Conservation (phyloP, 1,284 basidiomycete genomes). For the Caloboletus firmus region DNA sequence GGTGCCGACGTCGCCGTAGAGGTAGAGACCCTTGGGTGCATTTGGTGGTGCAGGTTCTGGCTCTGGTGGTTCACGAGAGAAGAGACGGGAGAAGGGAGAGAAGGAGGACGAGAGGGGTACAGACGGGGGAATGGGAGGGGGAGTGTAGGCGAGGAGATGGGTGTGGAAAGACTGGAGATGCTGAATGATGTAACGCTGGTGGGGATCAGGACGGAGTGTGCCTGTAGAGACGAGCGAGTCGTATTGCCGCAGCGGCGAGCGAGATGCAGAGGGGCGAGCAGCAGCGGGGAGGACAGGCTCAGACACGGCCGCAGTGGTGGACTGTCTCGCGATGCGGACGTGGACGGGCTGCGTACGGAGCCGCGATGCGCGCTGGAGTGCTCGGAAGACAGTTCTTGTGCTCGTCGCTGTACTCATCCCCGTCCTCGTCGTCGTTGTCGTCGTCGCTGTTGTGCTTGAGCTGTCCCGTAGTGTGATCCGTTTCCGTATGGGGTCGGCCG, state of each 20-base stretch:
- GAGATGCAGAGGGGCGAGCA: neutral
- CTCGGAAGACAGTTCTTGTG: neutral
- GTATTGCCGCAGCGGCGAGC: slow-evolving; percentile 69
- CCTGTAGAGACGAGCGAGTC: slow-evolving; percentile 72
- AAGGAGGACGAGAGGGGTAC: slow-evolving; percentile 2
- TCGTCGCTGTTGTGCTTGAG: neutral
- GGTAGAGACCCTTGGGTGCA: slow-evolving; percentile 87
- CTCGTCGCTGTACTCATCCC: neutral
- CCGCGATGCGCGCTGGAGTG: slow-evolving; percentile 1
- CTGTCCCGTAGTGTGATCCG: neutral
- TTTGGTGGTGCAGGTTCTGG: slow-evolving; percentile 47
- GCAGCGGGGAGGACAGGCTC: neutral
- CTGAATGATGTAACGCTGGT: slow-evolving; percentile 84
- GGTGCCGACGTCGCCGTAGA: slow-evolving; percentile 97
- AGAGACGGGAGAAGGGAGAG: slow-evolving; percentile 56
- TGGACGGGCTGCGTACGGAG: neutral
- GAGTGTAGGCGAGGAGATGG: slow-evolving; percentile 69
- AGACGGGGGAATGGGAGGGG: slow-evolving; percentile 51
- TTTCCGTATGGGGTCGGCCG: neutral
- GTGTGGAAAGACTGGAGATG: slow-evolving; percentile 82
- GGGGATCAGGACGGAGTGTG: slow-evolving; percentile 71
- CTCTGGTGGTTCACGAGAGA: slow-evolving; percentile 46
- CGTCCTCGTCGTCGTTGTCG: neutral
- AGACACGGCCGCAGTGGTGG: slow-evolving; percentile 11
- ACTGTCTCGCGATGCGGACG: slow-evolving; percentile 11